phyloP scores from a whole-genome alignment of 768 basidiomycete genomes.

The Tulasnella sp. region DNA sequence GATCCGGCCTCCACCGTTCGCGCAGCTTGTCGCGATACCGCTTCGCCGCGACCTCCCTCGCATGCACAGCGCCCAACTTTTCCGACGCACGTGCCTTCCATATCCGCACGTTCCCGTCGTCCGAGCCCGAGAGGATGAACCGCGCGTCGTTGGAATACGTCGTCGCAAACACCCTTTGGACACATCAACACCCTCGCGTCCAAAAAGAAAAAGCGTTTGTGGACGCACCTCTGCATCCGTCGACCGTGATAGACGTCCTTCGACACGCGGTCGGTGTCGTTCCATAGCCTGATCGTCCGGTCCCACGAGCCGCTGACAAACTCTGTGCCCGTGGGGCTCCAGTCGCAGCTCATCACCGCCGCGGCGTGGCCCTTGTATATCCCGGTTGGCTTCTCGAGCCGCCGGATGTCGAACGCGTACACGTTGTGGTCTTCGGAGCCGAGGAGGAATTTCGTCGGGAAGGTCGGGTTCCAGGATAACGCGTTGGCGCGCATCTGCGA shows the following conservation, averaged over 20 bases:
- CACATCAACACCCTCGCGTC: not conserved
- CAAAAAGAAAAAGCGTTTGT: not conserved
- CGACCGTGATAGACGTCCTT: constrained; percentile 96
- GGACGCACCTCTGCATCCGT: constrained; percentile 81
- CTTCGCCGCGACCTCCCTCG: constrained; percentile 78
- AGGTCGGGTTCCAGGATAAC: constrained; percentile 90
- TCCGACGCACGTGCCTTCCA: constrained; percentile 93
- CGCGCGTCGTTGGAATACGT: constrained; percentile 82
- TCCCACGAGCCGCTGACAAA: constrained; percentile 98
- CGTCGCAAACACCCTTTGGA: constrained; percentile 67
- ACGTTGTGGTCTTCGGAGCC: constrained; percentile 99
- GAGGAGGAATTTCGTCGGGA: constrained; percentile 80
- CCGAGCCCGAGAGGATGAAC: constrained; percentile 81
- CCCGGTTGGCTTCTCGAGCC: constrained; percentile 67
- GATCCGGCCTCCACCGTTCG: constrained; percentile 78
- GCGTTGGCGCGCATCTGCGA: constrained; percentile 84
- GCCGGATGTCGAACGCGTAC: constrained; percentile 93
- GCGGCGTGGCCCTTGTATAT: constrained; percentile 97
- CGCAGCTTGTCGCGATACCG: constrained; percentile 85
- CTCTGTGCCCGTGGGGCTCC: constrained; percentile 91
- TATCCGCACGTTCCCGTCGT: constrained; percentile 87
- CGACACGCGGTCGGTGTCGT: constrained; percentile 63
- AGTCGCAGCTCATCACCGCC: constrained; percentile 93
- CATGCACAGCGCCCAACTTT: constrained; percentile 81
- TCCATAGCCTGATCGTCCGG: constrained; percentile 87